phyloP scores from a whole-genome alignment of 306 rosid species.

The Acmispon strigosus region DNA sequence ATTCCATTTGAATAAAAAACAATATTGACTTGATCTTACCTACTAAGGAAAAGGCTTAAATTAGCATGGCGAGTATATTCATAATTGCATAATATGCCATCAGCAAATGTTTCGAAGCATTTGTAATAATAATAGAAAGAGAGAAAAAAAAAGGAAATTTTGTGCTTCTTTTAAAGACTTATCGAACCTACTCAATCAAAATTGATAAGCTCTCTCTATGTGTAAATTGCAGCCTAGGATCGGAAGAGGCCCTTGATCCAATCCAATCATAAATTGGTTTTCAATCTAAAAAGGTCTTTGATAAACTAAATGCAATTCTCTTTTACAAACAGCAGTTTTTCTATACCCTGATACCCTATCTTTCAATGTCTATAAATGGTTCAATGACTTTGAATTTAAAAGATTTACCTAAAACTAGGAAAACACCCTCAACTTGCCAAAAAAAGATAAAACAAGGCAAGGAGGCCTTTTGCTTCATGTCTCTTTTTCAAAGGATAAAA shows the following conservation, averaged over 20 bases:
- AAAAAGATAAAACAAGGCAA: constrained; percentile 20
- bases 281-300: background rate
- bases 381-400: background rate
- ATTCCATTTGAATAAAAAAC: too few species aligned
- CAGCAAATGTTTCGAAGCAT: too few species aligned
- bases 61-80: too few species aligned
- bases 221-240: background rate
- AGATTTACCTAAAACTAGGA: background rate
- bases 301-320: background rate
- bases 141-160: too few species aligned
- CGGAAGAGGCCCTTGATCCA: background rate
- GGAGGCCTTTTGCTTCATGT: background rate
- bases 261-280: background rate
- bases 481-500: constrained; percentile 5
- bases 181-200: background rate
- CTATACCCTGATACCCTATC: background rate
- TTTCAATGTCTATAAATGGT: background rate
- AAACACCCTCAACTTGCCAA: constrained; percentile 16
- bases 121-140: too few species aligned
- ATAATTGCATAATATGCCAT: too few species aligned
- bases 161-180: background rate
- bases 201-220: background rate
- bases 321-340: background rate
- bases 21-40: too few species aligned
- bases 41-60: too few species aligned